Evolutionary conservation across 2,329 filamentous ascomycete genomes (phyloP).

Genomic region (Boeremia exigua): DNA sequence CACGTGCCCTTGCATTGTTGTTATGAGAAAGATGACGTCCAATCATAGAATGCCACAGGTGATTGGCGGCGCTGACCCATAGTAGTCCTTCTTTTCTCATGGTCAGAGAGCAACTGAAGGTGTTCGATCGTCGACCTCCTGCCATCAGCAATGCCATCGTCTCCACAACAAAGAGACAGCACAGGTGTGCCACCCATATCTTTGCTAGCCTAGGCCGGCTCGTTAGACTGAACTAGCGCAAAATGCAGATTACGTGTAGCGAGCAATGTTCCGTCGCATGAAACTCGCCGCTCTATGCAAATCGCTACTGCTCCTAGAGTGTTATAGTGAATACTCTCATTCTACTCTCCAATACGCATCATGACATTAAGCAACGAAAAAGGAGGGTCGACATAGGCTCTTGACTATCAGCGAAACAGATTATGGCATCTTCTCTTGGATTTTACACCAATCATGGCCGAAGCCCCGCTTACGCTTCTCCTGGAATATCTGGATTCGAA

Average conservation of each 20-base stretch:
- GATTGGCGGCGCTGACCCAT: too few relatives aligned
- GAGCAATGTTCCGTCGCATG: not conserved
- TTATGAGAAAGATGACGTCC: too few relatives aligned
- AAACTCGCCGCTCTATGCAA: too few relatives aligned
- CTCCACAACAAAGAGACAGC: too few relatives aligned
- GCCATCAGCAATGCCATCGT: too few relatives aligned
- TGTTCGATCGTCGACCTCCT: too few relatives aligned
- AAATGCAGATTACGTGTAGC: conserved; percentile 2
- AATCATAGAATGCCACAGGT: too few relatives aligned
- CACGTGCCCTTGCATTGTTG: too few relatives aligned
- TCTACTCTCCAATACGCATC: not conserved
- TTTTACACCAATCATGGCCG: not conserved
- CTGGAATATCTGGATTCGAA: conserved; percentile 10
- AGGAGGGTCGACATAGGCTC: not conserved
- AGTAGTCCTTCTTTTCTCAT: too few relatives aligned
- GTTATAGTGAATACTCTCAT: too few relatives aligned
- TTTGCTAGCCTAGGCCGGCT: conserved; percentile 1
- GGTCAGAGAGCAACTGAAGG: too few relatives aligned
- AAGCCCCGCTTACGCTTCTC: conserved; percentile 8
- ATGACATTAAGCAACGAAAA: not conserved
- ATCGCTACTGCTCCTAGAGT: too few relatives aligned
- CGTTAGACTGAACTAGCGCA: not conserved
- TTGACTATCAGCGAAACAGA: not conserved
- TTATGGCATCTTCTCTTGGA: not conserved
- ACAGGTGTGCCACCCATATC: not conserved